phyloP scores from a whole-genome alignment of 129 eudicot genomes.

The Ambrosia artemisiifolia region DNA sequence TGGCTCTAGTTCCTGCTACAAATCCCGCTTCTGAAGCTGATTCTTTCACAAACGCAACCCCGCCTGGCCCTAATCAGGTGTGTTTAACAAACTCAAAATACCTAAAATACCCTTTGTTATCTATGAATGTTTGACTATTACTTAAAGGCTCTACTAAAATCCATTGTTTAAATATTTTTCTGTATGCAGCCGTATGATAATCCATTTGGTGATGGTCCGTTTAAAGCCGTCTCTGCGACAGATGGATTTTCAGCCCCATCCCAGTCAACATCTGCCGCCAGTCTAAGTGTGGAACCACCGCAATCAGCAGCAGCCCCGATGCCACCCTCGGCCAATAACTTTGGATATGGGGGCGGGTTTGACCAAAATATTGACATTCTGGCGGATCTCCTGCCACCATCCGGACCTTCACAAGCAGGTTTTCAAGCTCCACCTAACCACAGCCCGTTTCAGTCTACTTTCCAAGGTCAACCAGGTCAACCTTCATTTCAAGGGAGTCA shows the following conservation, averaged over 20 bases:
- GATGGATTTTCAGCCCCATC: conserved; percentile 48
- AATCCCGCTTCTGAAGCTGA: conserved; percentile 38
- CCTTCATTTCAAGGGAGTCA: conserved; percentile 26
- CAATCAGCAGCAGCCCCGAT: conserved; percentile 36
- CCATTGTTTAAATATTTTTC: neutral
- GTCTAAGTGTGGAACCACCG: conserved; percentile 39
- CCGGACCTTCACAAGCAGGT: conserved; percentile 30
- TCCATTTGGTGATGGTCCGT: conserved; percentile 96
- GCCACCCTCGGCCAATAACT: conserved; percentile 28
- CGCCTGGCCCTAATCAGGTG: conserved; percentile 68
- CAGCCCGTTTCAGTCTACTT: conserved; percentile 25
- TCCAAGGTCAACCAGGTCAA: conserved; percentile 9
- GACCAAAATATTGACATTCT: conserved; percentile 57
- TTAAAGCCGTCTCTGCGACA: conserved; percentile 63
- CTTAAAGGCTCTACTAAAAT: conserved; percentile 8
- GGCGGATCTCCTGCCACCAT: conserved; percentile 89
- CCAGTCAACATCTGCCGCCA: conserved; percentile 40
- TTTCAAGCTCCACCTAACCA: conserved; percentile 27
- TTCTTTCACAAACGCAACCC: conserved; percentile 8
- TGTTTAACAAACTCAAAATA: conserved; percentile 4
- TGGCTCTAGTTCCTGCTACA: conserved; percentile 60
- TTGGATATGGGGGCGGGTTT: conserved; percentile 35
- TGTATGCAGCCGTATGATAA: conserved; percentile 81
- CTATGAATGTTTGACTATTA: conserved; percentile 1
- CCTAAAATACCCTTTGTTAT: conserved; percentile 10